Evolutionary conservation across 2,329 filamentous ascomycete species (phyloP), one percentile per base, ranked within the genome.

Genomic region (Sporothrix brasiliensis): DNA sequence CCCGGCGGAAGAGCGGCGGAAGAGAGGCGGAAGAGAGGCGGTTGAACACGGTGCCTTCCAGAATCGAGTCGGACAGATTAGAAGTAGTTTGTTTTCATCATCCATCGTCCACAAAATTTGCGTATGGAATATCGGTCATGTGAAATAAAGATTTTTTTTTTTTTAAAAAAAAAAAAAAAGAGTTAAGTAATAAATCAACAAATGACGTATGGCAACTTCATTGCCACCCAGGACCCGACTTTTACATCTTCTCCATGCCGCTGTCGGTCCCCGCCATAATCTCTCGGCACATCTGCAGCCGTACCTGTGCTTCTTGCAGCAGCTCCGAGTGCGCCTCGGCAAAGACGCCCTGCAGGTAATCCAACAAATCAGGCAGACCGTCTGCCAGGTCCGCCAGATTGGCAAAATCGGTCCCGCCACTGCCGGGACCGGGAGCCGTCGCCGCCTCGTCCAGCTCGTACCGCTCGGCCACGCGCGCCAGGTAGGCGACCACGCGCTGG

Each of bases 281-380:
- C 61, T 88, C 85, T 73, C 92, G 89, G 77, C 92, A 95, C 74
- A 88, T 89, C 27, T 84, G 86, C 75, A 97, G 79, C 73, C 94
- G 82, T 44, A 87, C 86, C 54, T 88, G 88, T 47, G 92, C 93
- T 78, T 97, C 93, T 63, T 91, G 87, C 72, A 97, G 80, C 60
- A 97, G 77, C 80, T 97, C 93, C 84, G 81, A 83, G 67, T 82
- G 79, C 2, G 82, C 81, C 69, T 83, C 82, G 9, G 78, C 77
- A n/a, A 84, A 75, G 3, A 85, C 80, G 2, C 75, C 75, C 53
- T 79, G 78, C 71, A 86, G 76, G 4, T 80, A 78, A 14, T 85
- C 82, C 27, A 86, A 75, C 65, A 86, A 68, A 30, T 82, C 82
- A 1, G 81, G 79, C 67, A 86, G 72, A 0, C 83, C 83, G 21